Evolutionary conservation across 148 eudicot species (phyloP).

Genomic region (Talinum fruticosum): DNA sequence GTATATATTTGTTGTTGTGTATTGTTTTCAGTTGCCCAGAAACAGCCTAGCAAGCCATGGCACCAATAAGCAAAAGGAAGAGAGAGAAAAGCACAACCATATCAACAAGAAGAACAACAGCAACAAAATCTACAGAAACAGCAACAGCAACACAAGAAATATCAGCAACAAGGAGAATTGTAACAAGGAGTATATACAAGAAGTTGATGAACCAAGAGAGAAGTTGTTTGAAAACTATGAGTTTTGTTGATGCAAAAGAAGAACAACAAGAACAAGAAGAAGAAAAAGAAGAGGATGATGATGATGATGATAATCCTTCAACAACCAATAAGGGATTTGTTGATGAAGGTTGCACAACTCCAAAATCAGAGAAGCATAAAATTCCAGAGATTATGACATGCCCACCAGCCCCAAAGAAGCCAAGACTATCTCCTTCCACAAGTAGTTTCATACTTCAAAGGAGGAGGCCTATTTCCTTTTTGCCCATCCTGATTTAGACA

Average conservation of each 20-base stretch:
- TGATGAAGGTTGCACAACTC: conserved; percentile 37
- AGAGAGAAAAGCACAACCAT: conserved; percentile 13
- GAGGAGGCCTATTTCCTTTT: conserved; percentile 40
- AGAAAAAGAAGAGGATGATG: not conserved
- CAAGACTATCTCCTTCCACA: conserved; percentile 8
- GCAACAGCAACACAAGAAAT: not conserved
- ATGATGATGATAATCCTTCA: not conserved
- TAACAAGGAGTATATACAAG: conserved; percentile 40
- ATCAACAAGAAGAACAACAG: not conserved
- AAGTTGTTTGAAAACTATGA: not conserved
- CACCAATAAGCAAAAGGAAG: conserved; percentile 30
- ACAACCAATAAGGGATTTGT: conserved; percentile 1
- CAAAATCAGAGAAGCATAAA: conserved; percentile 43
- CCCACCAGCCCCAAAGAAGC: conserved; percentile 65
- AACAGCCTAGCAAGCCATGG: conserved; percentile 18
- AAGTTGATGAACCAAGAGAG: conserved; percentile 8
- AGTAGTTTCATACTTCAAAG: conserved; percentile 15
- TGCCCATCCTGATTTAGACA: conserved; percentile 51
- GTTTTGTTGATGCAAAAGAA: not conserved
- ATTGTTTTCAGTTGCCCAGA: conserved; percentile 4
- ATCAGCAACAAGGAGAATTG: conserved; percentile 19
- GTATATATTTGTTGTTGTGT: not conserved
- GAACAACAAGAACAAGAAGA: not conserved
- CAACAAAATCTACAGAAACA: not conserved
- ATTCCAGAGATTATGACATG: conserved; percentile 55